Conservation (phyloP, 306 rosid genomes). For the Sicyos edulis region DNA sequence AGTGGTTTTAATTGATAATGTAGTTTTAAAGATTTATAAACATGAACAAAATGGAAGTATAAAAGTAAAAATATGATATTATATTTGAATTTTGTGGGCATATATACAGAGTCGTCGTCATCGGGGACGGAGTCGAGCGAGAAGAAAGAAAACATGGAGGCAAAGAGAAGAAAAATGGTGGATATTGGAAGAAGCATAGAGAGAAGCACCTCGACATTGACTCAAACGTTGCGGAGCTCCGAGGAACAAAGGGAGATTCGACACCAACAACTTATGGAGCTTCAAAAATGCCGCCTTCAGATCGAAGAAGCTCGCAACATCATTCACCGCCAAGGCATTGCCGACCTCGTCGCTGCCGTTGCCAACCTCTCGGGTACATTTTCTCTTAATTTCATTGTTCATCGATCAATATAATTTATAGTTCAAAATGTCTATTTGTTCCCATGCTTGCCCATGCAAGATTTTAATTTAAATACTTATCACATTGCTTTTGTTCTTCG, state of each 20-base stretch:
- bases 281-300: slow-evolving; percentile 37
- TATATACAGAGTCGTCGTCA: slow-evolving; percentile 35
- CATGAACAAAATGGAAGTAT: no score
- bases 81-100: no score
- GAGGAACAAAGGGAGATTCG: slow-evolving; percentile 53
- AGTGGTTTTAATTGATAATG: no score
- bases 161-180: slow-evolving; percentile 39
- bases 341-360: slow-evolving; percentile 41
- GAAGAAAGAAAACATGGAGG: slow-evolving; percentile 33
- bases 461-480: no score
- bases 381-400: not conserved
- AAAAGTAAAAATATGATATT: no score
- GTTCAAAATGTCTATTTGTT: not conserved
- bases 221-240: slow-evolving; percentile 34
- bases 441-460: not conserved
- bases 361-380: slow-evolving; percentile 39
- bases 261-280: slow-evolving; percentile 44
- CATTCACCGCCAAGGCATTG: slow-evolving; percentile 45
- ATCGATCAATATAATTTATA: not conserved
- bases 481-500: not conserved
- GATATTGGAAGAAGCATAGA: slow-evolving; percentile 51
- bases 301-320: slow-evolving; percentile 45
- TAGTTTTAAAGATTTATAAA: no score
- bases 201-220: slow-evolving; percentile 42
- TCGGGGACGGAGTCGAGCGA: slow-evolving; percentile 33